Evolutionary conservation across 495 filamentous ascomycete genomes (phyloP), one percentile per base, ranked within the genome.

Genomic region (Annulohypoxylon nitens): DNA sequence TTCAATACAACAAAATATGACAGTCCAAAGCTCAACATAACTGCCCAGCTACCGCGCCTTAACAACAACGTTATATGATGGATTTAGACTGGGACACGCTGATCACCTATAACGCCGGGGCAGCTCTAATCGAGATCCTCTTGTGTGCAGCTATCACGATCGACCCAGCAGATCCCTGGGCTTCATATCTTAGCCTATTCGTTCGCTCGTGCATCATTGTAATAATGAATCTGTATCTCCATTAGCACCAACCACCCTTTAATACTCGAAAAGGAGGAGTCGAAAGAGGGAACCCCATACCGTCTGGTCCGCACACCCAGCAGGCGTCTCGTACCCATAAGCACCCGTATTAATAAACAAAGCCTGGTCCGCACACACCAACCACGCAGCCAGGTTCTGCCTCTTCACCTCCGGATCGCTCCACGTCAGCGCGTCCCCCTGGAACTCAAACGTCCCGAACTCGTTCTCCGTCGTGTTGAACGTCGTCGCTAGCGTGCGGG

Each of bases 341-440:
- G 84, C 84, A 5, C 89, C 87, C 60, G 88, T 83, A 64, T 90
- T 91, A 75, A 90, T 83, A 66, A 84, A 90, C 66, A 91, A 64
- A 54, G 71, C 79, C 77, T 88, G 85, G 23, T 80, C 76, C 60
- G 76, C 76, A 63, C 89, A 90, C 61, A 89, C 87, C 53, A 90
- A 82, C 86, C 87, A 90, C 0, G 89, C 88, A 0, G 81, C 84
- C 23, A 78, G 62, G 73, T 90, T 90, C 74, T 86, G 89, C 36
- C 88, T 69, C 54, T 77, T 75, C 48, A 89, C 75, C 33, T 77
- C 82, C 12, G 86, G 67, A 1, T 78, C 80, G 23, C 76, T 80
- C 89, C 89, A 90, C 25, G 82, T 83, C 25, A 89, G 71, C 1
- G 85, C 80, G 75, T 91, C 89, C 26, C 88, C 88, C 64, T 83